Percentiles rank a stretch among this genome's conserved stretches.
These are phyloP conservation scores for Mortierella sp. DNA, from an alignment of 371 early-diverging fungal species.

Conservation along the genomic window DNA sequence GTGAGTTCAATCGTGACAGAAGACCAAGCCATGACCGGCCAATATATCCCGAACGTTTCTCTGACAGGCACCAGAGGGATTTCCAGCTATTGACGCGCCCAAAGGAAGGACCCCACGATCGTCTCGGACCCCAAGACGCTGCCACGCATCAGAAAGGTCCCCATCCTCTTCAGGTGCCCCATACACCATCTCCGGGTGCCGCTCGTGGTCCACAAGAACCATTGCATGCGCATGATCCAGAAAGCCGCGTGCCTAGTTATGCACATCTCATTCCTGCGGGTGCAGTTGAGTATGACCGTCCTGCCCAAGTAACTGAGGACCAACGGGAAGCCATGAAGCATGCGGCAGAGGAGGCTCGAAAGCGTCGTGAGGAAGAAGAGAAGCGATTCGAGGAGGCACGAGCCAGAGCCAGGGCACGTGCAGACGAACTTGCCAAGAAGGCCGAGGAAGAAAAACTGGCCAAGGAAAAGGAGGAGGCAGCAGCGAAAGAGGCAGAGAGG, in stretches of 20 bases:
- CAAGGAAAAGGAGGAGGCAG: slow-evolving; percentile 32
- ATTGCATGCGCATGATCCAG: slow-evolving; percentile 6
- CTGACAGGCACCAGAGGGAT: slow-evolving; percentile 34
- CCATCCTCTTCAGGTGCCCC: background rate
- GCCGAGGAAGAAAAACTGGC: slow-evolving; percentile 23
- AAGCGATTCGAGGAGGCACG: slow-evolving; percentile 17
- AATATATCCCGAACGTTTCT: slow-evolving; percentile 22
- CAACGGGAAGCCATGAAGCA: slow-evolving; percentile 44
- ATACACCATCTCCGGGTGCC: background rate
- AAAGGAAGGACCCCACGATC: slow-evolving; percentile 22
- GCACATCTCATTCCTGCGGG: slow-evolving; percentile 15
- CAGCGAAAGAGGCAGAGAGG: slow-evolving; percentile 22
- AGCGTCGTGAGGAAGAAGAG: slow-evolving; percentile 43
- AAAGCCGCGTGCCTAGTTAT: slow-evolving; percentile 4
- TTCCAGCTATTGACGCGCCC: slow-evolving; percentile 34
- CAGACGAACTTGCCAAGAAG: slow-evolving; percentile 34
- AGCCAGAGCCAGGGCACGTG: slow-evolving; percentile 39
- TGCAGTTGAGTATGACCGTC: slow-evolving; percentile 26
- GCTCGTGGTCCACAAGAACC: slow-evolving; percentile 10
- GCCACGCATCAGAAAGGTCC: background rate
- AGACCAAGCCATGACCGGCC: slow-evolving; percentile 41
- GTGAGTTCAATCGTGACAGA: slow-evolving; percentile 26
- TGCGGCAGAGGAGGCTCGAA: slow-evolving; percentile 45
- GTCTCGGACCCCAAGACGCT: slow-evolving; percentile 19
- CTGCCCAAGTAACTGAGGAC: slow-evolving; percentile 32